Evolutionary conservation across 495 filamentous ascomycete genomes (phyloP).

Genomic region (Lepidopterella palustris): DNA sequence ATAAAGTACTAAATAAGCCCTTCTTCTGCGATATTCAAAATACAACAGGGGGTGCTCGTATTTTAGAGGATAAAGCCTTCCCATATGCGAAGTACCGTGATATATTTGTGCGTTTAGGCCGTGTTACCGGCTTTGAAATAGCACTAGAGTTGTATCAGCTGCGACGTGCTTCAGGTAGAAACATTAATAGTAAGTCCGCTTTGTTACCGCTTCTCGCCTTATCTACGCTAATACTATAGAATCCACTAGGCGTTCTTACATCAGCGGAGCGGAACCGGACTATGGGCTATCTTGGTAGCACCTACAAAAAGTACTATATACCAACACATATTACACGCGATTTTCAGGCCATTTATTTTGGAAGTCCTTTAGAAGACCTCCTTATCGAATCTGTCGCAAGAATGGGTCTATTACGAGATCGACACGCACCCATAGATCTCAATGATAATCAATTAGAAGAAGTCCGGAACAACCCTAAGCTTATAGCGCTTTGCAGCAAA

Average conservation of each 20-base stretch:
- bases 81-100: constrained; percentile 16
- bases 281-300: constrained; percentile 13
- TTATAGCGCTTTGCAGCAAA: constrained; percentile 9
- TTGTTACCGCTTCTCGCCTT: not conserved
- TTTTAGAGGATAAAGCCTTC: constrained; percentile 13
- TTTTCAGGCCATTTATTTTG: constrained; percentile 21
- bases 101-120: constrained; percentile 13
- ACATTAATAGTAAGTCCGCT: constrained; percentile 20
- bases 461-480: constrained; percentile 10
- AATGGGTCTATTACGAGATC: too few relatives aligned
- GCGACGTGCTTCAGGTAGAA: constrained; percentile 11
- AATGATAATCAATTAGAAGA: constrained; percentile 5
- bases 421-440: constrained; percentile 13
- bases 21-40: constrained; percentile 14
- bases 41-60: constrained; percentile 5
- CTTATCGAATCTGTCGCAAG: too few relatives aligned
- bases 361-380: constrained; percentile 13
- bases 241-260: constrained; percentile 10
- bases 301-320: constrained; percentile 19
- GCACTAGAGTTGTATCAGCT: constrained; percentile 13
- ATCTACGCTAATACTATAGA: constrained; percentile 4
- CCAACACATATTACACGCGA: constrained; percentile 12
- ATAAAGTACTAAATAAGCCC: constrained; percentile 12
- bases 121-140: constrained; percentile 7
- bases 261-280: constrained; percentile 10